These are phyloP conservation scores for Yamadazyma spencermartinsiae DNA, from an alignment of 1,139 yeast species.

Conservation along the genomic window DNA sequence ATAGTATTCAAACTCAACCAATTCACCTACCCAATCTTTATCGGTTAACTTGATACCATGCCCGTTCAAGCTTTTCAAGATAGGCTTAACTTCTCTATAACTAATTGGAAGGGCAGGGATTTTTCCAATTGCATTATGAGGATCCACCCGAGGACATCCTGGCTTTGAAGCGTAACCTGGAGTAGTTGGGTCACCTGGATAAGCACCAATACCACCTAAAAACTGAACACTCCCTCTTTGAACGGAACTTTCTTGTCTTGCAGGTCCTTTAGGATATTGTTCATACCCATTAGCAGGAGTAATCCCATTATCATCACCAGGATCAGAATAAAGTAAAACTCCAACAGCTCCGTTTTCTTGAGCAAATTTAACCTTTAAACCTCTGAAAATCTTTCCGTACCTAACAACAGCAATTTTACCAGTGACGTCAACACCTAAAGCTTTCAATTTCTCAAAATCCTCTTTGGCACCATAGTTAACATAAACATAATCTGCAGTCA, in stretches of 20 bases:
- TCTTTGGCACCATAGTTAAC: slow-evolving; percentile 42
- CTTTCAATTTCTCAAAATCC: slow-evolving; percentile 36
- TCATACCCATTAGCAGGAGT: slow-evolving; percentile 46
- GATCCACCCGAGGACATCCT: slow-evolving; percentile 46
- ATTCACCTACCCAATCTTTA: slow-evolving; percentile 39
- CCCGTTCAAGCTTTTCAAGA: slow-evolving; percentile 43
- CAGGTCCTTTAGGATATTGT: slow-evolving; percentile 48
- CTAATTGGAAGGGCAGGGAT: slow-evolving; percentile 52
- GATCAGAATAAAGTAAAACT: slow-evolving; percentile 44
- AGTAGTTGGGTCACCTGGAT: slow-evolving; percentile 90
- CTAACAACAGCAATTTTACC: slow-evolving; percentile 46
- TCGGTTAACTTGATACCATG: slow-evolving; percentile 35
- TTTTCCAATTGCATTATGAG: slow-evolving; percentile 39
- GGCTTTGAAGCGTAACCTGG: slow-evolving; percentile 77
- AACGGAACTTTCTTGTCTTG: slow-evolving; percentile 53
- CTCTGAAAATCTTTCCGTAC: slow-evolving; percentile 44
- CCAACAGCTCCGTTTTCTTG: slow-evolving; percentile 50
- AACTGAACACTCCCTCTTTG: slow-evolving; percentile 86
- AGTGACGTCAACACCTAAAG: slow-evolving; percentile 35
- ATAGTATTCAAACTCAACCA: slow-evolving; percentile 41
- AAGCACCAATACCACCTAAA: slow-evolving; percentile 54
- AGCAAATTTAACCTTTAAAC: slow-evolving; percentile 49
- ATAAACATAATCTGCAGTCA: slow-evolving; percentile 45
- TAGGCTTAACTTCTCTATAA: slow-evolving; percentile 48
- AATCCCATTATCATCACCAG: slow-evolving; percentile 45